A percentile compares a stretch with the other conserved stretches of the same genome.
These are phyloP conservation scores for Globisporangium spiculum DNA, from an alignment of 352 stramenopile species.

Conservation along the genomic window DNA sequence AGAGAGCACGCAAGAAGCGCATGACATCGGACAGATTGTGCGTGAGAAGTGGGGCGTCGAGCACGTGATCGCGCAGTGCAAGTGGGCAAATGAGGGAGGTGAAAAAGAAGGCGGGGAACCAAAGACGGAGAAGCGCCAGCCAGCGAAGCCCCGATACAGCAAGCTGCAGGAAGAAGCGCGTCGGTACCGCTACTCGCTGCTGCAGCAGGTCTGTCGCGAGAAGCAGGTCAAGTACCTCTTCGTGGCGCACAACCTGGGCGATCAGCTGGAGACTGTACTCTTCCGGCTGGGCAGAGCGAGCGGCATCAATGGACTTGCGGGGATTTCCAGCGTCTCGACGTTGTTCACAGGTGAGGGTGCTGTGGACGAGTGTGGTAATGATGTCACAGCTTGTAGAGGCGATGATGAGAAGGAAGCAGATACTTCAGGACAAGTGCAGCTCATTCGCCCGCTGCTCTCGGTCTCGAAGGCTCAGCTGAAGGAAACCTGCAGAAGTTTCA, in stretches of 20 bases:
- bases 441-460: constrained; percentile 64
- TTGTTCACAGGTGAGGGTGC: constrained; percentile 18
- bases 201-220: constrained; percentile 46
- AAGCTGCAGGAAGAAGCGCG: constrained; percentile 78
- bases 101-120: neutral
- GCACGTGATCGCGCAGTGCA: constrained; percentile 50
- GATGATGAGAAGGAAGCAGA: neutral
- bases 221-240: constrained; percentile 67
- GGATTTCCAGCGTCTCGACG: constrained; percentile 41
- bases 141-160: constrained; percentile 45
- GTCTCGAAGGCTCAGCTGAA: constrained; percentile 60
- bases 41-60: constrained; percentile 35
- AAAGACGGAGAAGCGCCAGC: constrained; percentile 1
- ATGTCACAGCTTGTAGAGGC: neutral
- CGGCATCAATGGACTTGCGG: constrained; percentile 71
- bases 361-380: neutral
- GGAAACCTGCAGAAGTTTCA: constrained; percentile 67
- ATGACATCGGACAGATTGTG: constrained; percentile 46
- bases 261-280: constrained; percentile 80
- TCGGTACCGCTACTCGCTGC: constrained; percentile 61
- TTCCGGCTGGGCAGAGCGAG: constrained; percentile 75
- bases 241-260: constrained; percentile 73
- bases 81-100: constrained; percentile 33
- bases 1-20: constrained; percentile 65
- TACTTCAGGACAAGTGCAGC: constrained; percentile 13